Conservation (phyloP, 1,139 yeast species). For the Hansenula lynferdii region DNA sequence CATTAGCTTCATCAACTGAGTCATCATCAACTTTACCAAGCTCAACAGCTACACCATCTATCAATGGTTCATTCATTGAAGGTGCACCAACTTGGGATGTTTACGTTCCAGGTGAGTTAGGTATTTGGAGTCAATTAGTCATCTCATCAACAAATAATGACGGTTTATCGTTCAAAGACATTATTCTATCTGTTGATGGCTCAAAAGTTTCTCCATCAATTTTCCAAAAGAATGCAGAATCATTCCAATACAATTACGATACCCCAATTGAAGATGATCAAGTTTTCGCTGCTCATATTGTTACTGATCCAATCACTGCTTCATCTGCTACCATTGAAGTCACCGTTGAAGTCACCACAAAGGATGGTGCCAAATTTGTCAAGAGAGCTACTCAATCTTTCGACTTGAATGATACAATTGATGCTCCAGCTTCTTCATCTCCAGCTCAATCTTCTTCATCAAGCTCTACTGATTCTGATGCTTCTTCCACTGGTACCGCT, state of each 20-base stretch:
- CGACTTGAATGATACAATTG: not conserved
- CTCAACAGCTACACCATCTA: slow-evolving; percentile 1
- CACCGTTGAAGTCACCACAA: not conserved
- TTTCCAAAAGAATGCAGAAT: slow-evolving; percentile 1
- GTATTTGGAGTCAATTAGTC: slow-evolving; percentile 1
- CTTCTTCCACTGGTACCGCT: too few relatives aligned
- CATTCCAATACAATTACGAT: slow-evolving; percentile 2
- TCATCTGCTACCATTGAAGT: not conserved
- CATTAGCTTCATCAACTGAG: not conserved
- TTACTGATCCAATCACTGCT: not conserved
- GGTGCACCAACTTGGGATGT: slow-evolving; percentile 4
- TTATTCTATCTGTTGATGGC: not conserved
- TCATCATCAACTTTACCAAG: not conserved
- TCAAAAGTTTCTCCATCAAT: slow-evolving; percentile 1
- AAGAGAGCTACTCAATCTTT: slow-evolving; percentile 4
- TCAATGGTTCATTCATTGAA: slow-evolving; percentile 3
- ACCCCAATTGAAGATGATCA: not conserved
- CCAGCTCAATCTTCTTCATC: not conserved
- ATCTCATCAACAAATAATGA: not conserved
- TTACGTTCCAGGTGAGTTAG: slow-evolving; percentile 2
- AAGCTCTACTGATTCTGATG: too few relatives aligned
- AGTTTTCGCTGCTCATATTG: not conserved
- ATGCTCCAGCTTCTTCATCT: slow-evolving; percentile 1
- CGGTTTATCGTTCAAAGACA: not conserved
- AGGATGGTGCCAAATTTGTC: not conserved